phyloP scores from a whole-genome alignment of 192 early-diverging fungal genomes.

The Umbelopsis vinacea region DNA sequence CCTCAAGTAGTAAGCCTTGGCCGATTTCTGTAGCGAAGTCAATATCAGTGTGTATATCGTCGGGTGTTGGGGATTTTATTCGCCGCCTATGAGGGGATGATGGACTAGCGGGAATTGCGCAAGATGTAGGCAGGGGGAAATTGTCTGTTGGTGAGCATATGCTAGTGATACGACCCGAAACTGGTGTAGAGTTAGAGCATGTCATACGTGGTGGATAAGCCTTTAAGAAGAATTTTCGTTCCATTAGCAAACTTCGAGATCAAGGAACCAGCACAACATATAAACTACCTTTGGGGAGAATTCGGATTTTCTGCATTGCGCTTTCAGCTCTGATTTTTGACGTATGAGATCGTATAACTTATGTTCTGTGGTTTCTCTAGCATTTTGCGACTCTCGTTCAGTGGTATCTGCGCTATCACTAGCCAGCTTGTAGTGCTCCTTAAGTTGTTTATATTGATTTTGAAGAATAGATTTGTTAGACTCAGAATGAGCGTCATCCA shows the following conservation, averaged over 20 bases:
- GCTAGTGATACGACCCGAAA: conserved; percentile 5
- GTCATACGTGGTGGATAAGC: conserved; percentile 9
- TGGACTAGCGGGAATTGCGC: not conserved
- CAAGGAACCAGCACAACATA: not conserved
- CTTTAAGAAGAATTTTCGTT: not conserved
- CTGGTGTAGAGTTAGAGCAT: not conserved
- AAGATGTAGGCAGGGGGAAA: not conserved
- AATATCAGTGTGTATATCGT: conserved; percentile 33
- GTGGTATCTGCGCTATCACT: not conserved
- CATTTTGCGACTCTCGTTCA: not conserved
- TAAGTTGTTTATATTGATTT: conserved; percentile 9
- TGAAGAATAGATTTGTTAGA: not conserved
- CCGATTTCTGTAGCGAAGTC: conserved; percentile 45
- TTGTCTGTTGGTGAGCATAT: conserved; percentile 4
- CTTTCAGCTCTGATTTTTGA: conserved; percentile 15
- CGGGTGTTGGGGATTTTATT: conserved; percentile 23
- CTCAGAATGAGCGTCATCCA: not conserved
- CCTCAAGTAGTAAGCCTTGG: conserved; percentile 37
- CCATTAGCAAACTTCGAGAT: not conserved
- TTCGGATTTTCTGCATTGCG: not conserved
- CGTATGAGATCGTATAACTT: conserved; percentile 5
- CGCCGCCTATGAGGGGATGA: conserved; percentile 21
- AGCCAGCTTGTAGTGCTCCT: not conserved
- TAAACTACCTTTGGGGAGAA: not conserved
- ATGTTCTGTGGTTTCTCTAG: not conserved